Base-by-base conservation (phyloP, 768 basidiomycete genomes). In the Pleurotus citrinopileatus region DNA sequence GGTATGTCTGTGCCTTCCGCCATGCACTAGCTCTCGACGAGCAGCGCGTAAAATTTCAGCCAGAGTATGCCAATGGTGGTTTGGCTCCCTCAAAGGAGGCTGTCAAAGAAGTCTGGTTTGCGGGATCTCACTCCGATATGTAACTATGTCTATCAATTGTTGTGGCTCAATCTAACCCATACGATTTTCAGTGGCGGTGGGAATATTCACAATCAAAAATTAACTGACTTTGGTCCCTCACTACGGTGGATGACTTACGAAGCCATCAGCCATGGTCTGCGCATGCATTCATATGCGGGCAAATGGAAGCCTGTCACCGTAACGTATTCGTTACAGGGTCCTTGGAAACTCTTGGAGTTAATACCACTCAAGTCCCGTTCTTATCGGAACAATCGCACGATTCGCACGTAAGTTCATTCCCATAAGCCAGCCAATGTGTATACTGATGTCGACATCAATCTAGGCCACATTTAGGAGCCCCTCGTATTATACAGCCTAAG, bases 11-110 rank as follows among this genome's bases (percentile, higher is more conserved):
- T 40, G 66, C 65, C 42, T 77, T 79, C 53, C 70, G 76, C 4
- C 77, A 79, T 57, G 77, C 75, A 1, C 62, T 79, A 2, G 77
- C 78, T 0, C 62, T 78, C 25, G 77, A 79, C 53, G 78, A 79
- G 42, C 63, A 69, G 20, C 70, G 78, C 4, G 75, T 77, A 42
- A 79, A 77, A 46, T 79, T 77, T 56, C 55, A 73, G 2, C 77
- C 77, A 0, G 75, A 78, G 53, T 75, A 72, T 42, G 72, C 42
- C 2, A 23, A 42, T 43, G 34, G 22, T 3, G 32, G 26, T 1
- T 19, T 23, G n/a, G 53, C 19, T 13, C 2, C 7, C 10, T 6
- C 23, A 27, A 55, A 29, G n/a, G 60, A 17, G 25, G 4, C n/a
- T 2, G 57, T 62, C 5, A 65, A 68, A 36, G 70, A 72, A 44